Evolutionary conservation across 2,329 filamentous ascomycete species (phyloP), one percentile per base, ranked within the genome.

Genomic region (Rutstroemia sydowiana): DNA sequence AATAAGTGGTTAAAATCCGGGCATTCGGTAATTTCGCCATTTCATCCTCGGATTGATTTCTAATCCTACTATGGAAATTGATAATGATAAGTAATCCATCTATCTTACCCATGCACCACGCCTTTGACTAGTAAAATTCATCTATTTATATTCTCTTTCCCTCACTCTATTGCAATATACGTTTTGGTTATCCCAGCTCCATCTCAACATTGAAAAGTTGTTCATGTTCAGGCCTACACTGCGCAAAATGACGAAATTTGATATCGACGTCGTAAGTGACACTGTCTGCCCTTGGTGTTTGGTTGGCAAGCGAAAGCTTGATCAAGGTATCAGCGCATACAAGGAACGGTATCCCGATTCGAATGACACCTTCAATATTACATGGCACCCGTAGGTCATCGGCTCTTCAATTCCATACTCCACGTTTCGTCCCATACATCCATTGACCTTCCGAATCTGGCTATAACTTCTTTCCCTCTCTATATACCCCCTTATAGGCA

Each of bases 311-410:
- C 82, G 82, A 57, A 82, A 87, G 34, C 78, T 95, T 36, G 79
- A 85, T 46, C 78, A 77, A 55, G 88, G 85, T 56, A 92, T 95
- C 55, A 66, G 73, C 8, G 68, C 78, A 28, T 88, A 87, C 71
- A 77, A 79, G 62, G 73, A 77, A 61, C 72, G 75, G 36, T 73
- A 88, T 59, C 81, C 85, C 0, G 70, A 73, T 45, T 78, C 73
- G 9, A 68, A 75, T 36, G 85, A 92, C 69, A 87, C 76, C 18
- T 91, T 95, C 71, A 77, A 75, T 43, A 80, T 87, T 13, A 77
- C 76, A 55, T 95, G 88, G 87, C 76, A 79, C 55, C 85, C 89
- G 1, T 95, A n/a, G n/a, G n/a, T n/a, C n/a, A n/a, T n/a, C n/a
- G n/a, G n/a, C n/a, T n/a, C n/a, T n/a, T n/a, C n/a, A n/a, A n/a